Evolutionary conservation across 2,329 filamentous ascomycete species (phyloP), one percentile per base, ranked within the genome.

Genomic region (Colletotrichum brevisporum): DNA sequence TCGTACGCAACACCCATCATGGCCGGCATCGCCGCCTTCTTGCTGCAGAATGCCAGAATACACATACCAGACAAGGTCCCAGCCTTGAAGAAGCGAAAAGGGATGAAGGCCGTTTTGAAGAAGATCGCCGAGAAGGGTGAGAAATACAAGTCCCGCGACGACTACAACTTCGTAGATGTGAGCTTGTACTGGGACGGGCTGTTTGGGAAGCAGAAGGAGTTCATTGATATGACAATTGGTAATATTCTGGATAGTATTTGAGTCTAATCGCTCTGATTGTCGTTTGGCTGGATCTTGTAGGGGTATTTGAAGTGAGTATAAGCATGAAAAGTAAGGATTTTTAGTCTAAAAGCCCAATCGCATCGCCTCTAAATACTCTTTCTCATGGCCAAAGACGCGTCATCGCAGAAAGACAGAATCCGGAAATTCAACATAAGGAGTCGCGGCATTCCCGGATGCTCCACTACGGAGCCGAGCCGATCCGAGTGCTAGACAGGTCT

Each of bases 181-280:
- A 56, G 36, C 5, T 43, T 56, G n/a, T n/a, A 10, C 3, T 3
- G 10, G 4, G 53, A 56, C 13, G 43, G 36, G 2, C 39, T 56
- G 4, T 56, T 56, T 56, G 53, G 53, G 1, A 56, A 56, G 3
- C 83, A 84, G 1, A 26, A 31, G 24, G 24, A 3, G 1, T 16
- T 31, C 12, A 52, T 52, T 16, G 50, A 52, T 6, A 13, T 13
- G 21, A 31, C 5, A 2, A 27, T 52, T 6, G 16, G 21, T 2
- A 10, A 52, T 8, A 13, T 52, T 2, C 5, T 52, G 4, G 24
- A 21, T 12, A 51, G 48, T 26, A n/a, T n/a, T n/a, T n/a, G n/a
- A n/a, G n/a, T n/a, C n/a, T n/a, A n/a, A n/a, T n/a, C n/a, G n/a
- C n/a, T n/a, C n/a, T n/a, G n/a, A n/a, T n/a, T n/a, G n/a, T n/a